Base-by-base conservation (phyloP, 768 basidiomycete genomes). In the Termitomyces bulborhizus region DNA sequence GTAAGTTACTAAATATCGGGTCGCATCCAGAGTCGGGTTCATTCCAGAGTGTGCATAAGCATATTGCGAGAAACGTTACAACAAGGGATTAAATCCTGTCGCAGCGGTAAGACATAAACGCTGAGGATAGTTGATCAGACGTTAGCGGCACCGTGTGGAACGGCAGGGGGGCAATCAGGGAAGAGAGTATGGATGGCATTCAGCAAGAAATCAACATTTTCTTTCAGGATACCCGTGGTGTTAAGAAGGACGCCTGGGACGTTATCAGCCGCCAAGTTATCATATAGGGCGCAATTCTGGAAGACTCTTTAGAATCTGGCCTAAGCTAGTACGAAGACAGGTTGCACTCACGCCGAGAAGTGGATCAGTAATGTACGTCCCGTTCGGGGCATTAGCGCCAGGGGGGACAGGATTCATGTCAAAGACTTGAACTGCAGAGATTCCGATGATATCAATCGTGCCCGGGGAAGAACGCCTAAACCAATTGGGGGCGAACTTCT, bases 171-270 rank as follows among this genome's bases (percentile, higher is more conserved):
- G 6, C 59, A 60, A 9, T 18, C 12, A 11, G 52, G 40, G 53
- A 60, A 60, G 21, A 57, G 39, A 13, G 26, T 50, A 7, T 57
- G 59, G 8, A 60, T 60, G 4, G 56, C 48, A 41, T 54, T 51
- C 31, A 52, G 40, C 44, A 60, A 37, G 36, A 60, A 60, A 47
- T 57, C 56, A 16, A 60, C 59, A 39, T 60, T 60, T 12, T 53
- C 53, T 21, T 53, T 60, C 31, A 60, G 37, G 16, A 60, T 31
- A 36, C 59, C 59, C 6, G 54, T 60, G 26, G 59, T 57, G 39
- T 57, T 60, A 34, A 60, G 24, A 36, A 60, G 53, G n/a, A 60
- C 50, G 13, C 42, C 51, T 7, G 59, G 59, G n/a, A 57, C 24
- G 26, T 53, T 60, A 29, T 60, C 59, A 1, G 27, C 44, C 3